Conservation (phyloP, 2,329 filamentous ascomycete genomes). For the Berkeleyomyces basicola region DNA sequence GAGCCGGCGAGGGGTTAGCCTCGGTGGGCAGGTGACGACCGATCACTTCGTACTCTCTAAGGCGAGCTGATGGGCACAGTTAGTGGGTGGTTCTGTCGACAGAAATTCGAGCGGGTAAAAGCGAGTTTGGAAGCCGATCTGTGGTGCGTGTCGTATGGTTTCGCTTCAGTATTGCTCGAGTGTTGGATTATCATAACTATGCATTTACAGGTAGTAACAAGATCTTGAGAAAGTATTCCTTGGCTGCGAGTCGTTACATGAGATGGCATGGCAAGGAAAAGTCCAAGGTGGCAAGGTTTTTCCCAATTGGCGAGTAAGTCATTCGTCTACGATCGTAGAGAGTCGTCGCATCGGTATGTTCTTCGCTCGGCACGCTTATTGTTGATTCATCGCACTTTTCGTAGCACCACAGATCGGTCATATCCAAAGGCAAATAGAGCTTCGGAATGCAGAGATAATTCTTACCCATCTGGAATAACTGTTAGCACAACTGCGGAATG, state of each 20-base stretch:
- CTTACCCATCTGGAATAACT: conserved; percentile 43
- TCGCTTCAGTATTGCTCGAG: not conserved
- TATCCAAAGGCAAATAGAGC: not conserved
- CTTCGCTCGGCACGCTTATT: not conserved
- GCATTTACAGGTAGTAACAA: too few relatives aligned
- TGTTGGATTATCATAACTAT: too few relatives aligned
- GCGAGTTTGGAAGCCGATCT: conserved; percentile 1
- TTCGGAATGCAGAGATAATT: conserved; percentile 13
- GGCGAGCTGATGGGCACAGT: conserved; percentile 55
- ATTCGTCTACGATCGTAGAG: not conserved
- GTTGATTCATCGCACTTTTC: conserved; percentile 1
- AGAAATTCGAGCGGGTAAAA: conserved; percentile 4
- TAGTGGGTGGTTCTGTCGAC: conserved; percentile 20
- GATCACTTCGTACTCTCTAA: conserved; percentile 99
- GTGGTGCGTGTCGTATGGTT: not conserved
- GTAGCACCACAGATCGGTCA: conserved; percentile 3
- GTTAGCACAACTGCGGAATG: conserved; percentile 22
- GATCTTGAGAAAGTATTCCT: not conserved
- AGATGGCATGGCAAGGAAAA: not conserved
- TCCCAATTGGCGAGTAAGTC: not conserved
- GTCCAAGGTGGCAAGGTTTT: not conserved
- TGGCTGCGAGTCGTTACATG: not conserved
- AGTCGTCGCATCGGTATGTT: not conserved
- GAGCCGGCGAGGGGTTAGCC: conserved; percentile 88
- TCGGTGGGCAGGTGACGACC: conserved; percentile 98